phyloP scores from a whole-genome alignment of 441 rosid species.

The Syzygium syzygioides region DNA sequence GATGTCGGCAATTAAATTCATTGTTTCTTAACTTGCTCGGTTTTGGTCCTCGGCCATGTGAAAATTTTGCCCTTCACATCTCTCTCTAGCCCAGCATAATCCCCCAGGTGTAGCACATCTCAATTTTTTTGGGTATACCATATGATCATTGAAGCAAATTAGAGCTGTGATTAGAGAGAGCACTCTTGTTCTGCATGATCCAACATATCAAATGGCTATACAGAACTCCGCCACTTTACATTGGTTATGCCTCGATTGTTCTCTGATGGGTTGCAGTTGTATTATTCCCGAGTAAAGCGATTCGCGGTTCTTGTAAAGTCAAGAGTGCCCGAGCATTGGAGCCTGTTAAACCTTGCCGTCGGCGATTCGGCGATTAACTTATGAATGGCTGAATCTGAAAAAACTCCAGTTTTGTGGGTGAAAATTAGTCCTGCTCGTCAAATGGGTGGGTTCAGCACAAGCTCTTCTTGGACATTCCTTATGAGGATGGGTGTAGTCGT shows the following conservation, averaged over 20 bases:
- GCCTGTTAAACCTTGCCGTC: background rate
- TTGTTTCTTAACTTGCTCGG: conserved; percentile 14
- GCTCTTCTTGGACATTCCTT: background rate
- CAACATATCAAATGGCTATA: background rate
- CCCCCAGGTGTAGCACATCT: background rate
- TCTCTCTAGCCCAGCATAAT: background rate
- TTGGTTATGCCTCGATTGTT: background rate
- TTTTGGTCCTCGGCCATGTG: background rate
- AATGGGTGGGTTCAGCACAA: background rate
- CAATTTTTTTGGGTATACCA: background rate
- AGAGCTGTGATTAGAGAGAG: background rate
- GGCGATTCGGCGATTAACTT: background rate
- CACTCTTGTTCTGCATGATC: background rate
- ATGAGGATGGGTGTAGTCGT: background rate
- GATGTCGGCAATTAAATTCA: conserved; percentile 23
- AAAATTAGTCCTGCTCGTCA: background rate
- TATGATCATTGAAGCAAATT: background rate
- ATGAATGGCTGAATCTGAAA: background rate
- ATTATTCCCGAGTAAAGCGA: background rate
- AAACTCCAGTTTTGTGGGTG: fast-evolving
- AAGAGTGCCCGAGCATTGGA: background rate
- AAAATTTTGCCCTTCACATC: background rate
- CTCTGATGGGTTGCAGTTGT: background rate
- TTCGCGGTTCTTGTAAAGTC: background rate
- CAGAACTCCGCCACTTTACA: background rate